A percentile compares a stretch with the other conserved stretches of the same genome.
phyloP scores from a whole-genome alignment of 768 basidiomycete genomes.

The Amanita pseudoporphyria region DNA sequence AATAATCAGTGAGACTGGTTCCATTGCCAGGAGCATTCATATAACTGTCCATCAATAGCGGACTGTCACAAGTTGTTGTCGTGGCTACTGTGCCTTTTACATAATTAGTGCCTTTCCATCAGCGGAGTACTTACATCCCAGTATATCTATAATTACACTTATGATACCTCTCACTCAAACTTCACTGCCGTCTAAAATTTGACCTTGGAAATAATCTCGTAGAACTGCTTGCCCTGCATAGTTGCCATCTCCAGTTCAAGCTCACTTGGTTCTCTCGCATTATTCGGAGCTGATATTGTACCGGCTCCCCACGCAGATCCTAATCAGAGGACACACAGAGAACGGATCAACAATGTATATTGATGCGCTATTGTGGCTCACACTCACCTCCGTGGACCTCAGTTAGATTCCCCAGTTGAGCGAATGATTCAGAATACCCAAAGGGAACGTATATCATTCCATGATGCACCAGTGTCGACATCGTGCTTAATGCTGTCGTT shows the following conservation, averaged over 20 bases:
- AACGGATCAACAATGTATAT: too few species aligned
- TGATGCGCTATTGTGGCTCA: too few species aligned
- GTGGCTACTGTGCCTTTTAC: too few species aligned
- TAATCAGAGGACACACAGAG: conserved; percentile 14
- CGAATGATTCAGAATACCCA: conserved; percentile 22
- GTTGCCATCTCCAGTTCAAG: conserved; percentile 49
- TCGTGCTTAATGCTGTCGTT: conserved; percentile 30
- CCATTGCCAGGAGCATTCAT: too few species aligned
- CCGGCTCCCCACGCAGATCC: conserved; percentile 82
- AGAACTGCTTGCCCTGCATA: conserved; percentile 51
- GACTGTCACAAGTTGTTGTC: too few species aligned
- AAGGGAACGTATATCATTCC: conserved; percentile 37
- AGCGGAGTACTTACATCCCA: too few species aligned
- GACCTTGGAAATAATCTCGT: conserved; percentile 35
- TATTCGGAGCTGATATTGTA: conserved; percentile 43
- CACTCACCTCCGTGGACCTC: conserved; percentile 56
- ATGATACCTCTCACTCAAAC: too few species aligned
- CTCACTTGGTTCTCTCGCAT: conserved; percentile 47
- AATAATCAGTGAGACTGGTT: neutral
- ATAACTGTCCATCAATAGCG: too few species aligned
- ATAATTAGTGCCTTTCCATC: too few species aligned
- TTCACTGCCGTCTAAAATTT: conserved; percentile 18
- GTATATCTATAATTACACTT: too few species aligned
- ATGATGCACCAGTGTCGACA: conserved; percentile 56
- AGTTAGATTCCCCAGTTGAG: conserved; percentile 25